phyloP scores from a whole-genome alignment of 768 basidiomycete species.

The Fistulinella prunicolor region DNA sequence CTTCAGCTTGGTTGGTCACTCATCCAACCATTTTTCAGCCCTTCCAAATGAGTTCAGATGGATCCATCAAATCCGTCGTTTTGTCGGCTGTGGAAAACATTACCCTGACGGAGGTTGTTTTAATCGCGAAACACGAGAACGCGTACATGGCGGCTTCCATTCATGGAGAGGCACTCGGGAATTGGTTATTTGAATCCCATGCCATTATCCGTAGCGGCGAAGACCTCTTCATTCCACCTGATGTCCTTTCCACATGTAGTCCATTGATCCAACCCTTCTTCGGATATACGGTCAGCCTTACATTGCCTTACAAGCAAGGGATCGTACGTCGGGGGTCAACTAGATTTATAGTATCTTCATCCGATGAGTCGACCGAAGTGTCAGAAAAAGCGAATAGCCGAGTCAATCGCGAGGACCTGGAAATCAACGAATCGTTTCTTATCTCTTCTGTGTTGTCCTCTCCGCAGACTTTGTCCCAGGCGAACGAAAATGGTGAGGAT shows the following conservation, averaged over 20 bases:
- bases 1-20: constrained; percentile 37
- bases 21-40: constrained; percentile 38
- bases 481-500: constrained; percentile 8
- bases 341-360: constrained; percentile 47
- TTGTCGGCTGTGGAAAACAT: constrained; percentile 29
- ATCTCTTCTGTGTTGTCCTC: constrained; percentile 45
- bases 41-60: constrained; percentile 7
- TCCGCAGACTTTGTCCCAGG: constrained; percentile 9
- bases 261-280: constrained; percentile 18
- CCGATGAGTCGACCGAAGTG: constrained; percentile 12
- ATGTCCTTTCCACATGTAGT: constrained; percentile 19
- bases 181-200: constrained; percentile 41
- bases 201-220: constrained; percentile 53
- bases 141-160: constrained; percentile 45
- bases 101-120: constrained; percentile 48
- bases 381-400: constrained; percentile 5
- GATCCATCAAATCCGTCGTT: constrained; percentile 15
- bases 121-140: constrained; percentile 47
- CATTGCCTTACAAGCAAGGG: constrained; percentile 77
- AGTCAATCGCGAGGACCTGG: constrained; percentile 43
- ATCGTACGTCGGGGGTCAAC: constrained; percentile 47
- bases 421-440: constrained; percentile 74
- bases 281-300: constrained; percentile 52
- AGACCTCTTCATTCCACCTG: constrained; percentile 30
- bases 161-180: constrained; percentile 38